Evolutionary conservation across 495 filamentous ascomycete genomes (phyloP).

Genomic region (Podospora anserina): DNA sequence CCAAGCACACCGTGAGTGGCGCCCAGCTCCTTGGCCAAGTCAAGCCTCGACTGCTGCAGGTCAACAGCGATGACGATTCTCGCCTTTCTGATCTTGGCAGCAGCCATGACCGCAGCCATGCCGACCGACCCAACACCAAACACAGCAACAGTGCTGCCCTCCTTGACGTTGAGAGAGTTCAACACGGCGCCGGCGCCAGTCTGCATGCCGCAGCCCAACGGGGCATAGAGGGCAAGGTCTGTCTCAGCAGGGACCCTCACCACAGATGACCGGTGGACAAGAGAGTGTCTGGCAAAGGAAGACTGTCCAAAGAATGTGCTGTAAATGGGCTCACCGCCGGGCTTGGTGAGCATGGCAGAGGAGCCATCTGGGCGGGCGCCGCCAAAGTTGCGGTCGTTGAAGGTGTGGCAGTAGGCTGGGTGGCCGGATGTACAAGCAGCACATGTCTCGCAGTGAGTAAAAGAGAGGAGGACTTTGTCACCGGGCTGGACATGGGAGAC

Average conservation of each 20-base stretch:
- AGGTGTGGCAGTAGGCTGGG: constrained; percentile 58
- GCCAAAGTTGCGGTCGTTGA: constrained; percentile 41
- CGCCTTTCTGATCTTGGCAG: constrained; percentile 17
- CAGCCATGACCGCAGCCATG: constrained; percentile 57
- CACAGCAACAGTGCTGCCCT: constrained; percentile 62
- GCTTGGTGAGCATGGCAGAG: constrained; percentile 43
- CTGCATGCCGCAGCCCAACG: constrained; percentile 49
- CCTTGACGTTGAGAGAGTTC: constrained; percentile 40
- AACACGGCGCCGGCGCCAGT: constrained; percentile 47
- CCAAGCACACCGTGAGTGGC: constrained; percentile 47
- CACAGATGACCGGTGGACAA: constrained; percentile 31
- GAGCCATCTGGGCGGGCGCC: constrained; percentile 26
- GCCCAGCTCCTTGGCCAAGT: constrained; percentile 58
- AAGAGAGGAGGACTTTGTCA: constrained; percentile 56
- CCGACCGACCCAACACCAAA: constrained; percentile 74
- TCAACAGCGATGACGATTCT: constrained; percentile 61
- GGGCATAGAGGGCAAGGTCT: constrained; percentile 38
- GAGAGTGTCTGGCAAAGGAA: constrained; percentile 43
- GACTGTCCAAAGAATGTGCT: constrained; percentile 55
- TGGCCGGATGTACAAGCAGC: constrained; percentile 59
- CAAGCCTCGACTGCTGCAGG: constrained; percentile 54
- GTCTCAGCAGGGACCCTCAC: constrained; percentile 31
- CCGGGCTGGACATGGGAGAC: constrained; percentile 56
- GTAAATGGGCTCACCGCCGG: constrained; percentile 52
- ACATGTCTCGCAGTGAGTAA: constrained; percentile 42